Evolutionary conservation across 2,329 filamentous ascomycete genomes (phyloP).

Genomic region (Aspergillus amoenus): DNA sequence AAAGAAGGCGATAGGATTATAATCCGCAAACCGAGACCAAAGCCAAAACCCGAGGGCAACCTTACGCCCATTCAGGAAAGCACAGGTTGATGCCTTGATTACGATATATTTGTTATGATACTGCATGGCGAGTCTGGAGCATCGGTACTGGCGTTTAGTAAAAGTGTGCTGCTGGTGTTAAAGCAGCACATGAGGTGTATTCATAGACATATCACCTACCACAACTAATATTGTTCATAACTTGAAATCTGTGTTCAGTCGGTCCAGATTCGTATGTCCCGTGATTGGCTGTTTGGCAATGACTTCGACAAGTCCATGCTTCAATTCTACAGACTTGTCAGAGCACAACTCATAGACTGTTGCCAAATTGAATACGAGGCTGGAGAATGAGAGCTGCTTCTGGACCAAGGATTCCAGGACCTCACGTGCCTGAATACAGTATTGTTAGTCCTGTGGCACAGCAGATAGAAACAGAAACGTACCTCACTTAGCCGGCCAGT

Average conservation of each 20-base stretch:
- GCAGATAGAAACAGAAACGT: conserved; percentile 24
- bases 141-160: conserved; percentile 20
- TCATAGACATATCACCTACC: conserved; percentile 5
- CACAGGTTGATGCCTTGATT: conserved; percentile 1
- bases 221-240: conserved; percentile 47
- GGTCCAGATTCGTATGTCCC: conserved; percentile 64
- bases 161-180: background rate
- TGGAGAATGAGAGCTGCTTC: conserved; percentile 67
- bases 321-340: conserved; percentile 69
- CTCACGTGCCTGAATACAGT: conserved; percentile 55
- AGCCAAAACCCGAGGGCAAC: conserved; percentile 24
- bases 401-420: conserved; percentile 67
- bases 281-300: conserved; percentile 61
- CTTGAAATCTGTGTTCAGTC: conserved; percentile 73
- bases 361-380: conserved; percentile 81
- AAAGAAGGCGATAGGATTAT: conserved; percentile 69
- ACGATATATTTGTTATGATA: conserved; percentile 3
- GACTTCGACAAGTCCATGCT: conserved; percentile 68
- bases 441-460: background rate
- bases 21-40: conserved; percentile 62
- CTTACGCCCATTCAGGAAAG: conserved; percentile 19
- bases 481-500: conserved; percentile 73
- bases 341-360: conserved; percentile 92
- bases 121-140: conserved; percentile 17
- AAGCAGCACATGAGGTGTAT: conserved; percentile 3